A percentile compares a stretch with the other conserved stretches of the same genome.
phyloP scores from a whole-genome alignment of 371 early-diverging fungal genomes.

The Mucor velutinosus region DNA sequence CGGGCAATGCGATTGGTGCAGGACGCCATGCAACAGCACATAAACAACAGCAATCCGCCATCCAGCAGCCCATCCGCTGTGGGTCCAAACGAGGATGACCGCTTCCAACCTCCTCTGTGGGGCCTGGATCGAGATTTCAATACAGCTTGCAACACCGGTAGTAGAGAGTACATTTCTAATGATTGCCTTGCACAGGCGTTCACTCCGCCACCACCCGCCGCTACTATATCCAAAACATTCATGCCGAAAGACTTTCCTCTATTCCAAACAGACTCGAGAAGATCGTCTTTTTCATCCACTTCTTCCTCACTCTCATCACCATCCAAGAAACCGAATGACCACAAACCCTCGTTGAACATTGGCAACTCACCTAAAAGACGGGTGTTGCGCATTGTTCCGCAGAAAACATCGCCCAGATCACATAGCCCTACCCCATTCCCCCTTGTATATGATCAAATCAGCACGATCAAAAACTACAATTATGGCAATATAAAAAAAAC shows the following conservation, averaged over 20 bases:
- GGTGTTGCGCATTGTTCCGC: conserved; percentile 20
- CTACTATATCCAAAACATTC: background rate
- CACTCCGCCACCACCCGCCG: background rate
- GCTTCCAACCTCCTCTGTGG: background rate
- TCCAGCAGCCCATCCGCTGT: background rate
- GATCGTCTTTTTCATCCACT: background rate
- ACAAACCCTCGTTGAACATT: background rate
- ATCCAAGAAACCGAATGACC: background rate
- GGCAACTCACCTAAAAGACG: background rate
- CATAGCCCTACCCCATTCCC: background rate
- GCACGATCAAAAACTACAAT: conserved; percentile 40
- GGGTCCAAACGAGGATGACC: background rate
- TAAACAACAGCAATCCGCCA: background rate
- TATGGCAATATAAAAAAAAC: conserved; percentile 33
- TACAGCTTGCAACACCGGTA: background rate
- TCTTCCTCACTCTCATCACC: too few relatives aligned
- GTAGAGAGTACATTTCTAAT: background rate
- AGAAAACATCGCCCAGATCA: conserved; percentile 12
- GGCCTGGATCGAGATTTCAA: conserved; percentile 1
- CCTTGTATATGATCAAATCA: background rate
- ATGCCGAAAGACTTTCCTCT: background rate
- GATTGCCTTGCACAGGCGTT: conserved; percentile 1
- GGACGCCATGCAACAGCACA: background rate
- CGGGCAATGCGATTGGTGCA: background rate
- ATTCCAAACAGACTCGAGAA: background rate